These are phyloP conservation scores for Phylloporus sp. DNA, from an alignment of 768 basidiomycete species.

Conservation along the genomic window DNA sequence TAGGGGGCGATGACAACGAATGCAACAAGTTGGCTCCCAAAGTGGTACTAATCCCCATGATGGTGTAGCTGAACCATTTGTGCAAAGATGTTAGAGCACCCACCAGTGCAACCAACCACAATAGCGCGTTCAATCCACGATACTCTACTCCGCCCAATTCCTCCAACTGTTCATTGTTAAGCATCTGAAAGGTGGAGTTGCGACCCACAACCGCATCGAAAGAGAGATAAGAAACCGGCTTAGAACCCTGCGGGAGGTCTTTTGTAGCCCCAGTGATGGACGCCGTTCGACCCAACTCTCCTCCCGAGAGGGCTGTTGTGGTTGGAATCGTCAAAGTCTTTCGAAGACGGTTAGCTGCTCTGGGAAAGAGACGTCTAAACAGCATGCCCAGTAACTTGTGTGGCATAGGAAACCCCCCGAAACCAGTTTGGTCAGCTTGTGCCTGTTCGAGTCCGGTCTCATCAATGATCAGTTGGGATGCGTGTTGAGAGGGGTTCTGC, in stretches of 20 bases:
- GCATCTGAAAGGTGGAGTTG: slow-evolving; percentile 66
- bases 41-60: slow-evolving; percentile 68
- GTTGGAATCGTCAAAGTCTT: slow-evolving; percentile 74
- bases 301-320: slow-evolving; percentile 51
- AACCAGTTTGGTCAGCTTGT: slow-evolving; percentile 41
- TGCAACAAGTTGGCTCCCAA: slow-evolving; percentile 61
- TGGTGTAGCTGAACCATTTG: background rate
- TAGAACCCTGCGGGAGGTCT: slow-evolving; percentile 39
- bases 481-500: slow-evolving; percentile 13
- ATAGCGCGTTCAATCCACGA: slow-evolving; percentile 70
- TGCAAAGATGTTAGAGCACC: slow-evolving; percentile 26
- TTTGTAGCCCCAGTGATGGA: slow-evolving; percentile 10
- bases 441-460: slow-evolving; percentile 9
- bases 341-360: slow-evolving; percentile 51
- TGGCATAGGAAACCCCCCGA: slow-evolving; percentile 77
- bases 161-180: slow-evolving; percentile 81
- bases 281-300: slow-evolving; percentile 26
- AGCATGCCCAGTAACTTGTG: slow-evolving; percentile 48
- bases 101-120: slow-evolving; percentile 78
- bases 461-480: slow-evolving; percentile 11
- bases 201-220: slow-evolving; percentile 84
- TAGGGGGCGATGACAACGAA: slow-evolving; percentile 82
- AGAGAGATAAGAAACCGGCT: slow-evolving; percentile 71
- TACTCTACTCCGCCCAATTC: slow-evolving; percentile 95
- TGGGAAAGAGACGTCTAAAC: slow-evolving; percentile 60